Evolutionary conservation across 2,329 filamentous ascomycete genomes (phyloP), one percentile per base, ranked within the genome.

Genomic region (Fusarium sp.): DNA sequence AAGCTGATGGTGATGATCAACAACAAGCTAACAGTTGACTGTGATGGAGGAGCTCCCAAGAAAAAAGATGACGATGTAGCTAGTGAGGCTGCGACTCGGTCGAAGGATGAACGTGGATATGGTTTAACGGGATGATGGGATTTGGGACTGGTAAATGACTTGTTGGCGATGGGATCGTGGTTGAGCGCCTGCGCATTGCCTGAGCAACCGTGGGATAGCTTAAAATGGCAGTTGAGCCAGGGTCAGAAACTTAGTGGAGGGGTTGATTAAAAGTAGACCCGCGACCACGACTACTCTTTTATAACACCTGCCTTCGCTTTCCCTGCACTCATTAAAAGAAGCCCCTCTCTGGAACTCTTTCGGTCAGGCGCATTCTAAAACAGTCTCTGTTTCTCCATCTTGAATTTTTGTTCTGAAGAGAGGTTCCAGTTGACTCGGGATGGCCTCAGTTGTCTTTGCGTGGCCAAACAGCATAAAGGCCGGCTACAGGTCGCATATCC

Each of bases 171-270:
- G 61, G 37, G 71, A 69, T 68, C 27, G 50, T 64, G 20, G 61
- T 62, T 60, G 72, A 62, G 63, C 69, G 64, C 61, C 29, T 74
- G 65, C 56, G 62, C 74, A 78, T 78, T 78, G 77, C 68, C 76
- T 70, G 78, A 78, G 76, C 76, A 78, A 78, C 75, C 70, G 62
- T 52, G 22, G 20, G 59, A 65, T 62, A 58, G 29, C 39, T 63
- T 52, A 43, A 69, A 62, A 33, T 13, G 45, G 54, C 65, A 67
- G 50, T 37, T 50, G 62, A 67, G 69, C 60, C 56, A 57, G 68
- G 64, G 67, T 62, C 52, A 65, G 68, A 68, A 67, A 74, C 29
- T 31, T 31, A 31, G 68, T 72, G 67, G 58, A 75, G 65, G 68
- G 65, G 67, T 50, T 45, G 43, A 56, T 62, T 37, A 50, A 24